These are phyloP conservation scores for Heliamphora pulchella DNA, from an alignment of 179 eudicot species.

Conservation along the genomic window DNA sequence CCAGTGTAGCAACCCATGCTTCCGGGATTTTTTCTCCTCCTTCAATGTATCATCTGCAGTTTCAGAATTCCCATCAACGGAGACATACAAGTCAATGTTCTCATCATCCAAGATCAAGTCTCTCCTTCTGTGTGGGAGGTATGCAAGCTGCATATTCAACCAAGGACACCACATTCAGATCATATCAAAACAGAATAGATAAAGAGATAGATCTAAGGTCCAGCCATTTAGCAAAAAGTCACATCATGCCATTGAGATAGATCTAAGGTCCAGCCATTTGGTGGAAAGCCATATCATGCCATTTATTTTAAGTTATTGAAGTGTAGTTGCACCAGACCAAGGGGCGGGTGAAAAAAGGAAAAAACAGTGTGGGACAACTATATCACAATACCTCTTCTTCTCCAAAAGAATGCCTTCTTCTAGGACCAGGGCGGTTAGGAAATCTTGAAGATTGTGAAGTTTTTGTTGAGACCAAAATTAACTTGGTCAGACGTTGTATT, in stretches of 20 bases:
- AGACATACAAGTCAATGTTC: slow-evolving; percentile 63
- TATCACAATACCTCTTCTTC: slow-evolving; percentile 78
- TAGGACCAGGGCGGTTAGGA: slow-evolving; percentile 59
- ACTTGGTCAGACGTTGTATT: slow-evolving; percentile 87
- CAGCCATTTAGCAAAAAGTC: not conserved
- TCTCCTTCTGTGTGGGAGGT: slow-evolving; percentile 89
- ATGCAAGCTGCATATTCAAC: slow-evolving; percentile 65
- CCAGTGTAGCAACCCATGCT: slow-evolving; percentile 91
- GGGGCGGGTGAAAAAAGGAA: not conserved
- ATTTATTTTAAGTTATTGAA: not conserved
- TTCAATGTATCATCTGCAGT: slow-evolving; percentile 51
- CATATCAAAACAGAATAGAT: not conserved
- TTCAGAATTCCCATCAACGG: slow-evolving; percentile 64
- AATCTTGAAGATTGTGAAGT: slow-evolving; percentile 69
- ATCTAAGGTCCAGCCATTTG: not conserved
- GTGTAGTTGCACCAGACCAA: not conserved
- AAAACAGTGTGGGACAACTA: not conserved
- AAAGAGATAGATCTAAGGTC: not conserved
- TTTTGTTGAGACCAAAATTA: slow-evolving; percentile 92
- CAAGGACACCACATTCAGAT: not conserved
- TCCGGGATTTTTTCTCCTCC: slow-evolving; percentile 77
- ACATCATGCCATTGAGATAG: not conserved
- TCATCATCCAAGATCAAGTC: slow-evolving; percentile 90
- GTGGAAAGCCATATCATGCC: not conserved
- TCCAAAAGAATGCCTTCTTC: slow-evolving; percentile 98